Evolutionary conservation across 371 early-diverging fungal species (phyloP), one percentile per base, ranked within the genome.

Genomic region (Fennellomyces sp.): DNA sequence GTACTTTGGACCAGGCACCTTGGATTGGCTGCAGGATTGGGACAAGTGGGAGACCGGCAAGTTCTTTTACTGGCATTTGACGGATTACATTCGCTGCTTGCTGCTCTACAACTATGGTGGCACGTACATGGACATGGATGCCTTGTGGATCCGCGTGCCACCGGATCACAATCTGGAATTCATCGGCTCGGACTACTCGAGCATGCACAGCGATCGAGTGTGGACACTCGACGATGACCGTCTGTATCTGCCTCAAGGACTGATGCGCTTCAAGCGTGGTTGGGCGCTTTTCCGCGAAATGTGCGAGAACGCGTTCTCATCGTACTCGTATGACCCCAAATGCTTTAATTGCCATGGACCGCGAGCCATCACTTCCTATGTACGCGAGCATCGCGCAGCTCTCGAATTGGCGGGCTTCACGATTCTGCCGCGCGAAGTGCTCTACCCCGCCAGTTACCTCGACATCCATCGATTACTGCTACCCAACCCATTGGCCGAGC

Each of bases 111-210:
- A 86, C 47, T 88, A 88, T 52, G 88, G 88, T 47, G 88, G 88
- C 5, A 83, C 83, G 2, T 88, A 85, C 66, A 88, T 88, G 88
- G 88, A 88, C 54, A 84, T 88, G 83, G 88, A 86, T 55, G 84
- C 86, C 6, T 72, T 88, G 17, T 88, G 86, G 88, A 73, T 84
- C 7, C 80, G 84, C n/a, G 64, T 75, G 0, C 85, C 86, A 3
- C 83, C 84, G 0, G 77, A 86, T 38, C 58, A 72, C 0, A 66
- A 75, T 12, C 74, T 83, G 1, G 85, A 88, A 61, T 88, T 86
- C 47, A 84, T 88, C 60, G 88, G 88, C 2, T 76, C 86, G 0
- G 88, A 88, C 59, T 69, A 77, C 26, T 80, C 86, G 0, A 77
- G 75, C 10, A 62, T 77, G 2, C 56, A 65, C 11, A 63, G 72